These are phyloP conservation scores for Cryptosporidium ubiquitum DNA, from an alignment of 169 alveolate species.

Conservation along the genomic window DNA sequence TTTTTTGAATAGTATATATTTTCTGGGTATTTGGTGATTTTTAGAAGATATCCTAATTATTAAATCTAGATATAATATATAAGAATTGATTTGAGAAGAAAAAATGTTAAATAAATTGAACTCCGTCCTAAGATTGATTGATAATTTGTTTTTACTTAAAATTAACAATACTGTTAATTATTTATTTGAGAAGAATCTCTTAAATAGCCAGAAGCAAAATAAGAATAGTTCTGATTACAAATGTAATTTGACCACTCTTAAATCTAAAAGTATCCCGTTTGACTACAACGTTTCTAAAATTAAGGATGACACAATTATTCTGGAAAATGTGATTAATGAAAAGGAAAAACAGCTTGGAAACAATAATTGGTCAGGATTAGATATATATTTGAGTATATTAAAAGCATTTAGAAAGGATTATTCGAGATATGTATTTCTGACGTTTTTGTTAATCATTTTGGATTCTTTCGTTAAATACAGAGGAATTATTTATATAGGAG, in stretches of 20 bases:
- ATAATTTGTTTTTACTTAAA: constrained; percentile 23
- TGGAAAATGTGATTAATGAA: background rate
- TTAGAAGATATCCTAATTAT: too few relatives aligned
- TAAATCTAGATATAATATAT: too few relatives aligned
- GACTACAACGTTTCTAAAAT: background rate
- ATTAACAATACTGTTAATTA: constrained; percentile 39
- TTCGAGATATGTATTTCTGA: background rate
- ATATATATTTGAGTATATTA: constrained; percentile 34
- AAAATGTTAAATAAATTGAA: background rate
- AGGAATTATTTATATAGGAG: constrained; percentile 28
- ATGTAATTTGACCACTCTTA: constrained; percentile 44
- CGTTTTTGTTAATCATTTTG: background rate
- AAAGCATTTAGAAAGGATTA: constrained; percentile 36
- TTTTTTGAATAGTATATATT: background rate
- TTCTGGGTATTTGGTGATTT: background rate
- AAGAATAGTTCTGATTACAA: background rate
- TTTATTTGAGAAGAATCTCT: constrained; percentile 3
- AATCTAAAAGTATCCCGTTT: constrained; percentile 59
- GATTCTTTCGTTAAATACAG: constrained; percentile 57
- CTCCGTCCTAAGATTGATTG: background rate
- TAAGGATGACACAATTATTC: constrained; percentile 33
- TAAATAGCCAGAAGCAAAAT: background rate
- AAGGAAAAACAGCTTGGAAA: constrained; percentile 29
- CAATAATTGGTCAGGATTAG: constrained; percentile 1
- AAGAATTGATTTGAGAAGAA: too few relatives aligned